Conservation (phyloP, 768 basidiomycete genomes). For the Phaeotremella fagi region DNA sequence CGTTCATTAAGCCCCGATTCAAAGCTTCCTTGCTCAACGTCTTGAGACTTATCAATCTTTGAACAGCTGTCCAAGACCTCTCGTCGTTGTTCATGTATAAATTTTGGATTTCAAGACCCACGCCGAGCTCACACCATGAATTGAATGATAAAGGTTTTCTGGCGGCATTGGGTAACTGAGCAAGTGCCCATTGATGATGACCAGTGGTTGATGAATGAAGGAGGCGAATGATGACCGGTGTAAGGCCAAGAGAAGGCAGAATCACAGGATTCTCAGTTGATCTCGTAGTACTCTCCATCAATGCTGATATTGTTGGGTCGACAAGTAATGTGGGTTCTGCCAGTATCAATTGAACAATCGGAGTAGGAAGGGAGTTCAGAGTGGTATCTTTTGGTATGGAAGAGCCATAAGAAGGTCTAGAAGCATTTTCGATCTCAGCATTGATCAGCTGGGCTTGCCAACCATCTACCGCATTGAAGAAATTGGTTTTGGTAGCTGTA, state of each 20-base stretch:
- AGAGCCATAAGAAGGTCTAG: constrained; percentile 50
- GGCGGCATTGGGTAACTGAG: constrained; percentile 18
- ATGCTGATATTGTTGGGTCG: constrained; percentile 4
- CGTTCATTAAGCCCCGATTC: constrained; percentile 25
- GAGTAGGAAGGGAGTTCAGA: constrained; percentile 13
- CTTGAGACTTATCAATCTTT: constrained; percentile 12
- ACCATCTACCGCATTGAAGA: constrained; percentile 60
- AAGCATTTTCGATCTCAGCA: constrained; percentile 50
- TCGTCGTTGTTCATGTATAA: constrained; percentile 6
- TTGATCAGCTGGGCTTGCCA: constrained; percentile 63
- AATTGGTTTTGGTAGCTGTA: constrained; percentile 54
- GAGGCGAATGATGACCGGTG: constrained; percentile 14
- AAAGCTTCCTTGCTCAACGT: constrained; percentile 20
- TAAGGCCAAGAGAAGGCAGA: constrained; percentile 13
- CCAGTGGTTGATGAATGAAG: constrained; percentile 12
- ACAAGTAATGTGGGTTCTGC: constrained; percentile 22
- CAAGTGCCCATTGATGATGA: constrained; percentile 19
- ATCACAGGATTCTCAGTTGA: neutral
- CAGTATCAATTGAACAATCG: constrained; percentile 36
- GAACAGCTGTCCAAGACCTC: constrained; percentile 16
- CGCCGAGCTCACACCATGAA: constrained; percentile 34
- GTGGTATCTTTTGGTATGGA: constrained; percentile 7
- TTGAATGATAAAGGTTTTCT: constrained; percentile 24
- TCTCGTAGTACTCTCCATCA: constrained; percentile 14
- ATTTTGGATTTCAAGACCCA: constrained; percentile 23